These are phyloP conservation scores for Ceriops zippeliana DNA, from an alignment of 345 rosid species.

Conservation along the genomic window DNA sequence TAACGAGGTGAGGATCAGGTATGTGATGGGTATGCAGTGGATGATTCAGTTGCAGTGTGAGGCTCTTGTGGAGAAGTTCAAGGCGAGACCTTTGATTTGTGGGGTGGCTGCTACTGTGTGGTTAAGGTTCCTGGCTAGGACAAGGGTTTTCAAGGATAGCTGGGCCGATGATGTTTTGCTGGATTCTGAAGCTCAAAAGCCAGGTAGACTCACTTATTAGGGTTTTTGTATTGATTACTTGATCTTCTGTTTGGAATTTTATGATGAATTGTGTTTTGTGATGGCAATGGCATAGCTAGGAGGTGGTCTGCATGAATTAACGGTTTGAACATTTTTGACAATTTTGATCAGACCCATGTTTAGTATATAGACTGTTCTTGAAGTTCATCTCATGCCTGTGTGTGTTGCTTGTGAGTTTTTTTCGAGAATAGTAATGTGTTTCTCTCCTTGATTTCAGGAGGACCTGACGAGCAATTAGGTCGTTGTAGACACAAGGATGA, in stretches of 20 bases:
- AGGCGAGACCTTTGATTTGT: slow-evolving; percentile 56
- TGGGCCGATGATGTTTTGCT: slow-evolving; percentile 60
- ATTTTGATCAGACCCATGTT: too few relatives aligned
- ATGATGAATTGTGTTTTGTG: neutral
- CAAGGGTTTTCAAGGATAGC: slow-evolving; percentile 44
- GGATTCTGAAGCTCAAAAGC: slow-evolving; percentile 48
- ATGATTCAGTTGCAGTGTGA: slow-evolving; percentile 72
- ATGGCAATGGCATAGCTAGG: neutral
- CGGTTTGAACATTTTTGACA: neutral
- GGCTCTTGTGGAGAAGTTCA: slow-evolving; percentile 55
- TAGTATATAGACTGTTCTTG: too few relatives aligned
- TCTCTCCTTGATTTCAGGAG: slow-evolving; percentile 19
- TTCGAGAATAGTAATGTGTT: neutral
- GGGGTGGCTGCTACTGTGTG: slow-evolving; percentile 56
- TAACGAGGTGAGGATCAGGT: slow-evolving; percentile 60
- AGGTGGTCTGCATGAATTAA: too few relatives aligned
- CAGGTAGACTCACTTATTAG: slow-evolving; percentile 23
- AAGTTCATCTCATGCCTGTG: neutral
- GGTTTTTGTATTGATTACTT: neutral
- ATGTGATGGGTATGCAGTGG: slow-evolving; percentile 60
- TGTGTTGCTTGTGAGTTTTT: too few relatives aligned
- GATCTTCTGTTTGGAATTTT: neutral
- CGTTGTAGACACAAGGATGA: slow-evolving; percentile 28
- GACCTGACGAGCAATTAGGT: slow-evolving; percentile 27
- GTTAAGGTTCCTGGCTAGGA: slow-evolving; percentile 46